Percentiles rank a stretch among this genome's conserved stretches.
Evolutionary conservation across 2,329 filamentous ascomycete species (phyloP).

Genomic region (Phialemonium atrogriseum): DNA sequence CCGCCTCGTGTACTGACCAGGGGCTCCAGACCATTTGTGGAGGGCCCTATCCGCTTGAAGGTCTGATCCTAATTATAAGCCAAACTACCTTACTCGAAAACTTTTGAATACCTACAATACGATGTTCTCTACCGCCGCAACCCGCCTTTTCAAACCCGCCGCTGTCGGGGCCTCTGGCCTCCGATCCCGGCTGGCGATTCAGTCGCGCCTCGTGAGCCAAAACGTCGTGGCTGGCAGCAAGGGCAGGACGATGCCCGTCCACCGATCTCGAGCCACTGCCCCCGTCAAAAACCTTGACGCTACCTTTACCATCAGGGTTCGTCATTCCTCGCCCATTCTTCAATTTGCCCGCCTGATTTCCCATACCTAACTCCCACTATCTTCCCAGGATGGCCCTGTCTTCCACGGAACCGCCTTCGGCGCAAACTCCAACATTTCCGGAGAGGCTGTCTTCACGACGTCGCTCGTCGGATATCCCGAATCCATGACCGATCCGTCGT

Average conservation of each 20-base stretch:
- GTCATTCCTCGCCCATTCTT: no score
- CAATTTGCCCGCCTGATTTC: neutral
- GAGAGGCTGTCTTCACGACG: conserved; percentile 97
- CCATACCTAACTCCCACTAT: conserved; percentile 17
- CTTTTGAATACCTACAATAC: conserved; percentile 20
- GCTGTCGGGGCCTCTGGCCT: conserved; percentile 33
- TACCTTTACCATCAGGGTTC: conserved; percentile 87
- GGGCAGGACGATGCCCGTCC: conserved; percentile 57
- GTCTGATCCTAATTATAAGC: conserved; percentile 18
- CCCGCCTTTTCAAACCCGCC: conserved; percentile 44
- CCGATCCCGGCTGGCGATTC: conserved; percentile 20
- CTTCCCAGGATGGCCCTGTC: conserved; percentile 72
- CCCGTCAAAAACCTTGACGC: conserved; percentile 68
- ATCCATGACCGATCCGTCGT: conserved; percentile 82
- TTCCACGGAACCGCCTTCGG: conserved; percentile 96
- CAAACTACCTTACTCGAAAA: conserved; percentile 10
- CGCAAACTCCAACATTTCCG: conserved; percentile 92
- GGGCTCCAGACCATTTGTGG: conserved; percentile 41
- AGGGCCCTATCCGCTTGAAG: conserved; percentile 41
- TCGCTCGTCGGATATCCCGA: conserved; percentile 97
- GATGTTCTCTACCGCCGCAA: conserved; percentile 54
- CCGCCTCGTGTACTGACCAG: conserved; percentile 30
- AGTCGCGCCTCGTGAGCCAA: conserved; percentile 25
- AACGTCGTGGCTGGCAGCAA: conserved; percentile 59
- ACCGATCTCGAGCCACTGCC: conserved; percentile 49